phyloP scores from a whole-genome alignment of 371 early-diverging fungal species.

The Nematocida sp. region DNA sequence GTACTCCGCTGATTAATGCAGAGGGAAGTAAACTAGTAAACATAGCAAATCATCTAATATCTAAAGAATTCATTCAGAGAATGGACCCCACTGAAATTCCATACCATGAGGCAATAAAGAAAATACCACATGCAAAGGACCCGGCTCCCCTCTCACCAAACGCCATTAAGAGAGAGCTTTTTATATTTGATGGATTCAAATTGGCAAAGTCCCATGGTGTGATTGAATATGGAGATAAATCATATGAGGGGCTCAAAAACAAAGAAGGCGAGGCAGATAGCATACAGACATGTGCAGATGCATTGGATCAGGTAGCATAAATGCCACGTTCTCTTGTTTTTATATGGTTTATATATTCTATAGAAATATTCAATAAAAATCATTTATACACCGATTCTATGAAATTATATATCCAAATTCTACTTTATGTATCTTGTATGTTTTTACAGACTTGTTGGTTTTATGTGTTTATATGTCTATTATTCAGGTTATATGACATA shows the following conservation, averaged over 20 bases:
- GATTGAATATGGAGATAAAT: constrained; percentile 45
- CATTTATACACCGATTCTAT: too few species aligned
- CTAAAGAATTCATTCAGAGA: constrained; percentile 54
- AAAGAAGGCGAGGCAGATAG: constrained; percentile 47
- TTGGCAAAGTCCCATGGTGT: constrained; percentile 60
- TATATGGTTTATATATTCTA: too few species aligned
- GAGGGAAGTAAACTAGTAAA: constrained; percentile 54
- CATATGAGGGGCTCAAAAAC: constrained; percentile 55
- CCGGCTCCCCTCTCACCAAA: constrained; percentile 56
- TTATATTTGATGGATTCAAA: constrained; percentile 70
- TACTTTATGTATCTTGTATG: too few species aligned
- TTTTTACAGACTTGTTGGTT: too few species aligned
- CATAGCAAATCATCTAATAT: constrained; percentile 69
- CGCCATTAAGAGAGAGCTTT: constrained; percentile 67
- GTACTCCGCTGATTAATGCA: neutral
- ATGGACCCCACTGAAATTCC: constrained; percentile 43
- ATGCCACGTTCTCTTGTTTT: neutral
- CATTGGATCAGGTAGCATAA: neutral
- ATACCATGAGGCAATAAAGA: constrained; percentile 66
- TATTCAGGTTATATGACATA: too few species aligned
- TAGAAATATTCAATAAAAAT: too few species aligned
- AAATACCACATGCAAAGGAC: constrained; percentile 60
- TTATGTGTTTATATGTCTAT: too few species aligned
- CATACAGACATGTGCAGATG: constrained; percentile 32
- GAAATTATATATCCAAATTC: too few species aligned